Conservation (phyloP, 2,329 filamentous ascomycete species). For the Nemania diffusa region DNA sequence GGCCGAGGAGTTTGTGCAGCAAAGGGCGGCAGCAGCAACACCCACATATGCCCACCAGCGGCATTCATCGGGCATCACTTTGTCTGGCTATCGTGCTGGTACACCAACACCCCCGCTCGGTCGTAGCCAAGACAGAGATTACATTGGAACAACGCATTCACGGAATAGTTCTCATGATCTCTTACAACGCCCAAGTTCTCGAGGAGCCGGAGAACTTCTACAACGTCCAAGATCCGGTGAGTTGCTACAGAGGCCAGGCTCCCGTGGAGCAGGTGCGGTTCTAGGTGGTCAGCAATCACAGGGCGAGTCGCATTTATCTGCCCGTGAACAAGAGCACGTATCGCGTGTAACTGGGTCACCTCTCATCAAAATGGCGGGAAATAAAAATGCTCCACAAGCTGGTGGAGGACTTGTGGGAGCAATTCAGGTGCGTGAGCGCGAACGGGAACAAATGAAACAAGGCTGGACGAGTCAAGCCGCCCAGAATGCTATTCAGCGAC, state of each 20-base stretch:
- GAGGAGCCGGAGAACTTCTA: constrained; percentile 53
- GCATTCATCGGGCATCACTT: constrained; percentile 63
- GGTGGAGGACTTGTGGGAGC: constrained; percentile 77
- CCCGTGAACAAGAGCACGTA: constrained; percentile 89
- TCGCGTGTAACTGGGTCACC: constrained; percentile 82
- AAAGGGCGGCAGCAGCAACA: constrained; percentile 68
- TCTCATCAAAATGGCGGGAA: constrained; percentile 73
- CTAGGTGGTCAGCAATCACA: constrained; percentile 55
- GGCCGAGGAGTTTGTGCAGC: constrained; percentile 85
- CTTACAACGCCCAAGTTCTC: constrained; percentile 45
- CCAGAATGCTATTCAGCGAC: constrained; percentile 76
- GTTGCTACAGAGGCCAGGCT: constrained; percentile 59
- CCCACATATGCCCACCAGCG: constrained; percentile 70
- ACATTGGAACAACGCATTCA: constrained; percentile 54
- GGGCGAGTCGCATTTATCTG: constrained; percentile 75
- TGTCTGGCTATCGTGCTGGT: constrained; percentile 52
- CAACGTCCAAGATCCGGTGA: constrained; percentile 61
- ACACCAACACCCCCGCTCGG: constrained; percentile 58
- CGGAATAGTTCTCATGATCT: constrained; percentile 58
- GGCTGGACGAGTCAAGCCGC: constrained; percentile 76
- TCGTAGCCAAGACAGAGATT: constrained; percentile 56
- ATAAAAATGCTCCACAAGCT: constrained; percentile 60
- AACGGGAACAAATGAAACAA: constrained; percentile 76
- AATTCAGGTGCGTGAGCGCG: constrained; percentile 82
- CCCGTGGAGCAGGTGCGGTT: constrained; percentile 64